Evolutionary conservation across 352 stramenopile genomes (phyloP).

Genomic region (Globisporangium spinosum): DNA sequence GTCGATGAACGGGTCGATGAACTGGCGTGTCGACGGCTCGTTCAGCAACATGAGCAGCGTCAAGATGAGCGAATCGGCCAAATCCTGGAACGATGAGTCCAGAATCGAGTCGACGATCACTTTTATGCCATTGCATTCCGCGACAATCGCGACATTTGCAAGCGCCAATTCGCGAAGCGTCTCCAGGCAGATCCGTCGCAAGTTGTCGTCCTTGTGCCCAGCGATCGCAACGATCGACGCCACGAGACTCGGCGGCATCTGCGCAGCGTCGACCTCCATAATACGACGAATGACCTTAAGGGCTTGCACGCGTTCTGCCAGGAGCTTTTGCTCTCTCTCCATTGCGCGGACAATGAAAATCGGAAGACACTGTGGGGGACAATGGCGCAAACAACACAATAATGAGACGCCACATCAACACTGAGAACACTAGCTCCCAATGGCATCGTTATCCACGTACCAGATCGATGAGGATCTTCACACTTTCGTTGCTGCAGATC

Average conservation of each 20-base stretch:
- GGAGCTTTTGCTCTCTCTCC: constrained; percentile 84
- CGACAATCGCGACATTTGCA: constrained; percentile 77
- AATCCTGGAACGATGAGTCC: constrained; percentile 84
- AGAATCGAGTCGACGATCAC: constrained; percentile 85
- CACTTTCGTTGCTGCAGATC: constrained; percentile 73
- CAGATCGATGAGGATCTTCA: constrained; percentile 62
- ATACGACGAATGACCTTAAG: constrained; percentile 83
- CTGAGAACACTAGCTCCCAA: not conserved
- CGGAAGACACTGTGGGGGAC: constrained; percentile 41
- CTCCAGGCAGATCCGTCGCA: constrained; percentile 84
- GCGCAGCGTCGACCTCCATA: constrained; percentile 81
- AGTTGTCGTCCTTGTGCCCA: constrained; percentile 87
- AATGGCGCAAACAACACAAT: not conserved
- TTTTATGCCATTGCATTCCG: constrained; percentile 79
- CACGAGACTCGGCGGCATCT: constrained; percentile 84
- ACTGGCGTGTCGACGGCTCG: constrained; percentile 79
- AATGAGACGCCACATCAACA: constrained; percentile 1
- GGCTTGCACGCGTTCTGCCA: constrained; percentile 82
- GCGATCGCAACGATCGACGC: constrained; percentile 79
- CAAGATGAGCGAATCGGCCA: constrained; percentile 81
- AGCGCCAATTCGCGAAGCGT: constrained; percentile 81
- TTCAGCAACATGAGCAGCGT: constrained; percentile 86
- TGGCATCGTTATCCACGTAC: constrained; percentile 21
- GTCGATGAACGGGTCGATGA: constrained; percentile 86
- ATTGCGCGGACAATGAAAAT: constrained; percentile 83